Evolutionary conservation across 2,329 filamentous ascomycete species (phyloP).

Genomic region (Curvularia spicifera): DNA sequence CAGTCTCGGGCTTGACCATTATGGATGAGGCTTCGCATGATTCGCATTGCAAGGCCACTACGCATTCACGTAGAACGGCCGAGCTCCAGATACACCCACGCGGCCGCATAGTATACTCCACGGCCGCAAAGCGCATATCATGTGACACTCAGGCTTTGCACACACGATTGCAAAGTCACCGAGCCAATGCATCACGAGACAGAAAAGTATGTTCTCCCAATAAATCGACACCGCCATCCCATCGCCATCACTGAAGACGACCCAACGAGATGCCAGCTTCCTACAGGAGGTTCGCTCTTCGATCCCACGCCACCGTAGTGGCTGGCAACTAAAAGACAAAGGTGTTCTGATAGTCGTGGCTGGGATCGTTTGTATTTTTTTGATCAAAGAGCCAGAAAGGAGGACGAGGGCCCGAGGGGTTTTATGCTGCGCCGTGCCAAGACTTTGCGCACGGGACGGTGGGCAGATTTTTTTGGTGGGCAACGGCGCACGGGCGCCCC

Average conservation of each 20-base stretch:
- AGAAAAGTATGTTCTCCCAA: slow-evolving; percentile 63
- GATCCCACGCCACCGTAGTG: slow-evolving; percentile 65
- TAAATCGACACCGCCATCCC: slow-evolving; percentile 73
- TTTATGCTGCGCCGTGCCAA: slow-evolving; percentile 29
- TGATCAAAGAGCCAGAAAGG: slow-evolving; percentile 59
- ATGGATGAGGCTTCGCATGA: background rate
- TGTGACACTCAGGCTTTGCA: background rate
- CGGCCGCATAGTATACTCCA: background rate
- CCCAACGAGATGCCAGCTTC: slow-evolving; percentile 72
- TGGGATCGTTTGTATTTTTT: slow-evolving; percentile 68
- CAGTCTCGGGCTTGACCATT: background rate
- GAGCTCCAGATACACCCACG: background rate
- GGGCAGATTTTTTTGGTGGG: background rate
- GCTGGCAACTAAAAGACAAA: slow-evolving; percentile 72
- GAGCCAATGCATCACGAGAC: background rate
- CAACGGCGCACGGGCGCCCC: background rate
- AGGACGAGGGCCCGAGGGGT: slow-evolving; percentile 28
- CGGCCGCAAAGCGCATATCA: background rate
- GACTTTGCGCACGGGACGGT: slow-evolving; percentile 10
- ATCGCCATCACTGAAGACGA: slow-evolving; percentile 75
- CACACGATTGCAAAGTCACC: background rate
- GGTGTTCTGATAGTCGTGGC: slow-evolving; percentile 69
- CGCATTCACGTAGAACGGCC: background rate
- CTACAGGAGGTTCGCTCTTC: slow-evolving; percentile 65
- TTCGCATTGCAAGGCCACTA: background rate